Base-by-base conservation (phyloP, 768 basidiomycete species). In the Cystofilobasidium ferigula region DNA sequence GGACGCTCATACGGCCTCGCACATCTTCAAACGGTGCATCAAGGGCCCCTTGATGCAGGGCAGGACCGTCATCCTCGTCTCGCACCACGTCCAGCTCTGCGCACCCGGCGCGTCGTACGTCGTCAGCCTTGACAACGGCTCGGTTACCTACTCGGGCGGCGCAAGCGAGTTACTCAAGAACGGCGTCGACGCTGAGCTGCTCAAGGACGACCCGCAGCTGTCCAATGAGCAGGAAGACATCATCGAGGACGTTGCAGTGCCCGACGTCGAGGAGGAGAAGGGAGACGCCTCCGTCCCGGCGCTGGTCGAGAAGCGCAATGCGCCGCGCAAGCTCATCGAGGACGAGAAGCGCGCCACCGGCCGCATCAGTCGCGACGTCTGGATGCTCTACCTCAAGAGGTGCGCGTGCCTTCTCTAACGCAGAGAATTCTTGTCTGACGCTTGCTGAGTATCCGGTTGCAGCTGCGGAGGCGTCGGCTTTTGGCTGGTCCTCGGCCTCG, bases 41-140 rank as follows among this genome's bases (percentile, higher is more conserved):
- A 80, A 81, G 69, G 91, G 93, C 10, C 84, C 87, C 56, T 78
- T 95, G 47, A 80, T 91, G 73, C 75, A 78, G n/a, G 85, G 83
- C 22, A 81, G 92, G 56, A 95, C 93, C 0, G 78, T 94, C 57
- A 80, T 97, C 53, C 80, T 98, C 28, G 91, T 95, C 59, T 95
- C 93, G 3, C 94, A 99, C 72, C 91, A 94, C 72, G 87, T 95
- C 38, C 87, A 91, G 72, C 80, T 98, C 5, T 91, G 89, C 72
- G 81, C 84, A 2, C 83, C 88, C 0, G 86, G 83, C 35, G 89
- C 93, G 1, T 78, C 77, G 30, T 92, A 89, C 74, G 80, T 97
- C 70, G 87, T 94, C n/a, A 62, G 48, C 20, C 69, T 76, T 1
- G 73, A 74, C 48, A 76, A 75, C 71, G 89, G 88, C 35, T 82